Conservation (phyloP, 768 basidiomycete species). For the Leccinellum albellum region DNA sequence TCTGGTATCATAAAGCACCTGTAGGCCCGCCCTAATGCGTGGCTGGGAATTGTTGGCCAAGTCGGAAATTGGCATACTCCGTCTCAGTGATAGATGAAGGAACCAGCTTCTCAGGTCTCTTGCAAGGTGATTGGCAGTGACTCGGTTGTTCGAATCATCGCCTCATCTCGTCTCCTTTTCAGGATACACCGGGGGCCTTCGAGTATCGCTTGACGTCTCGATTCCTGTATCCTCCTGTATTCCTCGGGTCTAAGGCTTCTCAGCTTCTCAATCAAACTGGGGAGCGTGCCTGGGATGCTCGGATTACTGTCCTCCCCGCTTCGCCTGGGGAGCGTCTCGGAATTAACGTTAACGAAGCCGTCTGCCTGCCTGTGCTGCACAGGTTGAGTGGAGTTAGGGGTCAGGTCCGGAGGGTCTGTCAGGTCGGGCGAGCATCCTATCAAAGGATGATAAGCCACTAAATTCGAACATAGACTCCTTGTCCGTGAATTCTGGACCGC, state of each 20-base stretch:
- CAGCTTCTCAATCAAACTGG: conserved; percentile 14
- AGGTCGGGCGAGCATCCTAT: conserved; percentile 36
- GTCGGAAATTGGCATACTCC: conserved; percentile 12
- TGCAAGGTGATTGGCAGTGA: conserved; percentile 7
- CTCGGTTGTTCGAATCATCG: conserved; percentile 2
- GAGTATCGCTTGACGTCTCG: conserved; percentile 25
- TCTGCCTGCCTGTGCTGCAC: conserved; percentile 1
- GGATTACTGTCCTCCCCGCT: conserved; percentile 5
- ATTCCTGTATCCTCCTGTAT: conserved; percentile 22
- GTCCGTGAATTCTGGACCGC: conserved; percentile 11
- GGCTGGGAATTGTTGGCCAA: conserved; percentile 9
- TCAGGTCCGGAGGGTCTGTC: conserved; percentile 24
- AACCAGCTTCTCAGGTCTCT: conserved; percentile 12
- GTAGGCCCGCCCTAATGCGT: conserved; percentile 8
- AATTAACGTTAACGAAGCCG: no score
- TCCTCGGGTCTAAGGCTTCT: conserved; percentile 21
- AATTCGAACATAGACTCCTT: conserved; percentile 34
- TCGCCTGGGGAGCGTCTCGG: conserved; percentile 1
- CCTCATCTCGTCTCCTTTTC: conserved; percentile 25
- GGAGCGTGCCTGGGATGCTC: conserved; percentile 1
- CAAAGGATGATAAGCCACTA: conserved; percentile 40
- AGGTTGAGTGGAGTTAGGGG: conserved; percentile 16
- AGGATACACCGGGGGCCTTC: conserved; percentile 25
- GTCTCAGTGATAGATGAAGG: background rate
- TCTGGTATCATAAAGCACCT: conserved; percentile 3